These are phyloP conservation scores for Ceratopteris richardii DNA, from an alignment of 75 land plant genomes.

Conservation along the genomic window DNA sequence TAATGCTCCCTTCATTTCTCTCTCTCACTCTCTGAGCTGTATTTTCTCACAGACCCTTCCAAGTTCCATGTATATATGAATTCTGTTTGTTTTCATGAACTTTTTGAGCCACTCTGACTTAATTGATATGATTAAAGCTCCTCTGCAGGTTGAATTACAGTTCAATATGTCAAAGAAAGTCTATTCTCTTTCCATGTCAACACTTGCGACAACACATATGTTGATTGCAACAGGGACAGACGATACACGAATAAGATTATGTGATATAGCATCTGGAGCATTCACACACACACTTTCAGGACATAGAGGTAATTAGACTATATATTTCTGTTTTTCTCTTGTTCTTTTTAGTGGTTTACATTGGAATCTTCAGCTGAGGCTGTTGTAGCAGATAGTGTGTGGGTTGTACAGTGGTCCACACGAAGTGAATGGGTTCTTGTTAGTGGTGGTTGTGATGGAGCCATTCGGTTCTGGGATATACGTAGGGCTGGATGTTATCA, in stretches of 20 bases:
- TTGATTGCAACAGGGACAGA: slow-evolving; percentile 90
- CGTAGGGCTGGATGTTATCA: slow-evolving; percentile 81
- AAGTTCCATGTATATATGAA: neutral
- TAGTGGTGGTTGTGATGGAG: slow-evolving; percentile 97
- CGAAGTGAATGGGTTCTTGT: slow-evolving; percentile 80
- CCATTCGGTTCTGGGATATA: slow-evolving; percentile 98
- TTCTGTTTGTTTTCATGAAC: neutral
- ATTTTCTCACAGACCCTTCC: neutral
- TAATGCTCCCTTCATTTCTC: neutral
- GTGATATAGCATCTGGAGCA: slow-evolving; percentile 93
- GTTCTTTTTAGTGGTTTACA: neutral
- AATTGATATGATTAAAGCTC: neutral
- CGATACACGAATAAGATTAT: slow-evolving; percentile 82
- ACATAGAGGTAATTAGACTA: slow-evolving; percentile 58
- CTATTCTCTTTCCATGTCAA: slow-evolving; percentile 73
- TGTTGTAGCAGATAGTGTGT: slow-evolving; percentile 64
- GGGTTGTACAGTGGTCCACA: slow-evolving; percentile 86
- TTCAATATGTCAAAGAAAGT: slow-evolving; percentile 92
- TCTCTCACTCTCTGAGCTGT: neutral
- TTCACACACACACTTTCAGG: slow-evolving; percentile 90
- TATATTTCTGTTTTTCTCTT: no score
- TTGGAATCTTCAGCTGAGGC: slow-evolving; percentile 1
- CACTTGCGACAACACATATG: slow-evolving; percentile 80
- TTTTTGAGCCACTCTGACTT: no score
- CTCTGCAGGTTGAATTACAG: slow-evolving; percentile 60